A percentile compares a stretch with the other conserved stretches of the same genome.
phyloP scores from a whole-genome alignment of 2,329 filamentous ascomycete species.

The Pseudocercospora vitis region DNA sequence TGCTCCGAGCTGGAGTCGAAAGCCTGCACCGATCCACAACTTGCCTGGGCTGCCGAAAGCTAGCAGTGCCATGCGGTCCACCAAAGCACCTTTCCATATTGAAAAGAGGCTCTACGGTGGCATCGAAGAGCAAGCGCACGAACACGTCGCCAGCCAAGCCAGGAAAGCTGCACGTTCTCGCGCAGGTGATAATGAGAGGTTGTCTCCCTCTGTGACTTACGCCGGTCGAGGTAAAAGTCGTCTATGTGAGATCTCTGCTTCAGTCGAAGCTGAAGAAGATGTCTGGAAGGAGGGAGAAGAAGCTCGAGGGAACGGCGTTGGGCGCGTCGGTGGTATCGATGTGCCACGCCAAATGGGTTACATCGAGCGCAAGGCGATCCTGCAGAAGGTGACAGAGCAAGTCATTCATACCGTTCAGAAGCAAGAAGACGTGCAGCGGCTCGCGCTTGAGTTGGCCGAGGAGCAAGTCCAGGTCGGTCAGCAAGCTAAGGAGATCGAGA shows the following conservation, averaged over 20 bases:
- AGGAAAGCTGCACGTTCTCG: slow-evolving; percentile 1
- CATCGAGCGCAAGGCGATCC: slow-evolving; percentile 23
- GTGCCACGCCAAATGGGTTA: slow-evolving; percentile 24
- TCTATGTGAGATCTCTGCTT: not conserved
- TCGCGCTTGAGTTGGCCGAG: slow-evolving; percentile 21
- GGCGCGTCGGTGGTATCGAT: slow-evolving; percentile 3
- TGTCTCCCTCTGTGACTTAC: no score
- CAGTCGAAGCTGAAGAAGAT: not conserved
- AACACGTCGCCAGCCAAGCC: slow-evolving; percentile 2
- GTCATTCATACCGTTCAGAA: slow-evolving; percentile 13
- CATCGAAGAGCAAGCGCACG: slow-evolving; percentile 11
- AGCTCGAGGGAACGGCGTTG: not conserved
- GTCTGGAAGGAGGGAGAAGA: not conserved
- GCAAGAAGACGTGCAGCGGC: slow-evolving; percentile 19
- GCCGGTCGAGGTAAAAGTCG: no score
- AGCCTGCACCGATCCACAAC: slow-evolving; percentile 16
- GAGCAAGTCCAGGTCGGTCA: slow-evolving; percentile 21
- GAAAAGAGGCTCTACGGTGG: slow-evolving; percentile 14
- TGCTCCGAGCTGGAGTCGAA: slow-evolving; percentile 25
- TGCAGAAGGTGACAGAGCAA: slow-evolving; percentile 18
- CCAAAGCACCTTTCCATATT: slow-evolving; percentile 8
- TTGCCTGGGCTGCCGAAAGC: slow-evolving; percentile 16
- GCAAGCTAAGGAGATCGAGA: slow-evolving; percentile 18
- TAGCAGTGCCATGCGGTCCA: slow-evolving; percentile 2
- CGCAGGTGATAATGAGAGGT: no score